A percentile compares a stretch with the other conserved stretches of the same genome.
These are phyloP conservation scores for Gossypium trilobum DNA, from an alignment of 441 rosid species.

Conservation along the genomic window DNA sequence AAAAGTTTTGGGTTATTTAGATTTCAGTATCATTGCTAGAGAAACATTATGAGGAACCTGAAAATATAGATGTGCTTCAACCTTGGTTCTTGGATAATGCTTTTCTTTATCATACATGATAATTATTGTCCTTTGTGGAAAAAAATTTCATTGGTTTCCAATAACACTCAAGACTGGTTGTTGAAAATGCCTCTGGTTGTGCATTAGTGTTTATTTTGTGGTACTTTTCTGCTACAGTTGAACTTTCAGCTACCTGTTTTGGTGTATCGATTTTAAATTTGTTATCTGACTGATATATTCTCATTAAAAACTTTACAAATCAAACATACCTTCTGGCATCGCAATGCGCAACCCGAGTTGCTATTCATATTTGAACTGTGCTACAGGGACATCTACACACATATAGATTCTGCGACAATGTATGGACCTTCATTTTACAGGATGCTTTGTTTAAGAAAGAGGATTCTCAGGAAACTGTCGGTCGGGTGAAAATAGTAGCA, in stretches of 20 bases:
- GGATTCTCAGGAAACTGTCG: slow-evolving; percentile 48
- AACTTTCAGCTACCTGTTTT: background rate
- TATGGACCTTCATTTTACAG: slow-evolving; percentile 94
- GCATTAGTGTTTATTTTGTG: background rate
- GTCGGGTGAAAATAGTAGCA: slow-evolving; percentile 86
- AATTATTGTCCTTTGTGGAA: background rate
- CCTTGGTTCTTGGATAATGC: background rate
- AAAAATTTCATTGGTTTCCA: background rate
- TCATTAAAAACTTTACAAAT: background rate
- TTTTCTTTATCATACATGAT: background rate
- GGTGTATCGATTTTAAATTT: background rate
- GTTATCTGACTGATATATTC: background rate
- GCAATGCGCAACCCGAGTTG: background rate
- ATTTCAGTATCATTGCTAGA: background rate
- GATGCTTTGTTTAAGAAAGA: slow-evolving; percentile 63
- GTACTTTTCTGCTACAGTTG: background rate
- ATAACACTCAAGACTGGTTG: background rate
- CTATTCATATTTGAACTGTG: background rate
- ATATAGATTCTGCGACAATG: slow-evolving; percentile 95
- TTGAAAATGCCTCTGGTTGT: background rate
- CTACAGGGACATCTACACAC: slow-evolving; percentile 92
- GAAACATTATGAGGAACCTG: background rate
- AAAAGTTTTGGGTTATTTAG: background rate
- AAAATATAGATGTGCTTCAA: background rate
- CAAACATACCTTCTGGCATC: background rate